phyloP scores from a whole-genome alignment of 2,329 filamentous ascomycete genomes.

The Shiraia bambusicola region DNA sequence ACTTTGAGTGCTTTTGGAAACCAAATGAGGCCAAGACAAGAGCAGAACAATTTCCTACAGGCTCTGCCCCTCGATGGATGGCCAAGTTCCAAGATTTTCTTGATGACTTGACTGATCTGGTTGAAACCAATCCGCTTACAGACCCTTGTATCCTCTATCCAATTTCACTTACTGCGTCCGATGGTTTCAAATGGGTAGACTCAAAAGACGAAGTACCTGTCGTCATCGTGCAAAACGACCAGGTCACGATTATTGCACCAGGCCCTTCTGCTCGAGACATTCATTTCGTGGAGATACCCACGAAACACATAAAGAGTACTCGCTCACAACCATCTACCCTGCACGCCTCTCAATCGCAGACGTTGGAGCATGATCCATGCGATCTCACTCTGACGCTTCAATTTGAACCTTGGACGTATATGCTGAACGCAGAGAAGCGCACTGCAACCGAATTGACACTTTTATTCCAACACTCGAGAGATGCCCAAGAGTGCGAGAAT shows the following conservation, averaged over 20 bases:
- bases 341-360: constrained; percentile 23
- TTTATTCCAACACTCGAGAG: constrained; percentile 15
- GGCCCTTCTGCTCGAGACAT: constrained; percentile 15
- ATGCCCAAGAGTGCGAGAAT: constrained; percentile 24
- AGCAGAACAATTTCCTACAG: constrained; percentile 25
- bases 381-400: constrained; percentile 21
- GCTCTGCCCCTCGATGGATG: constrained; percentile 26
- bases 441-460: constrained; percentile 23
- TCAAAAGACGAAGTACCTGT: constrained; percentile 11
- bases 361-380: constrained; percentile 20
- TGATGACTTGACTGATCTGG: constrained; percentile 22
- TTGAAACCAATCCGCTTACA: constrained; percentile 8
- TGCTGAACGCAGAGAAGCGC: constrained; percentile 21
- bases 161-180: constrained; percentile 20
- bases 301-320: constrained; percentile 19
- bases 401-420: constrained; percentile 21
- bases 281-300: constrained; percentile 33
- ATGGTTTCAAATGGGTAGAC: constrained; percentile 25
- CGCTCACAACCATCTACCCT: constrained; percentile 13
- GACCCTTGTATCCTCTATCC: constrained; percentile 25
- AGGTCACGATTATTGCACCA: constrained; percentile 26
- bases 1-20: constrained; percentile 31
- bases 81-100: constrained; percentile 30
- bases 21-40: constrained; percentile 24
- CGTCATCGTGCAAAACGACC: constrained; percentile 18